These are phyloP conservation scores for Komagataella ulmi DNA, from an alignment of 805 yeast genomes.

Conservation along the genomic window DNA sequence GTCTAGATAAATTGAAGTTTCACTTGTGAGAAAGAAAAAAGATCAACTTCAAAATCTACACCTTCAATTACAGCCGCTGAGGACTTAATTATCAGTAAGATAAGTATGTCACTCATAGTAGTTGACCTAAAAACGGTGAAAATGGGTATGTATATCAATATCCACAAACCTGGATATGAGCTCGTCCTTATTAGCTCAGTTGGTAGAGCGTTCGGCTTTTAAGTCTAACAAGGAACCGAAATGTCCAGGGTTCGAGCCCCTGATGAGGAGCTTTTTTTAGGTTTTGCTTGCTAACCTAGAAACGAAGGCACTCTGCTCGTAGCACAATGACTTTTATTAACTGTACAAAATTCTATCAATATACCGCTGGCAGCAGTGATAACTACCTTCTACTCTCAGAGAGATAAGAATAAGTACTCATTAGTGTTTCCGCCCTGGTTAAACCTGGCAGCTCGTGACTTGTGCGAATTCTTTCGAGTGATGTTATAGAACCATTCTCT, in stretches of 20 bases:
- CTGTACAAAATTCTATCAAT: not conserved
- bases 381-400: not conserved
- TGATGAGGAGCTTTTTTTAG: slow-evolving; percentile 29
- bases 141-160: not conserved
- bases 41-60: too few species aligned
- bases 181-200: slow-evolving; percentile 10
- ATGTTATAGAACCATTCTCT: slow-evolving; percentile 10
- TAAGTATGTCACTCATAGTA: too few species aligned
- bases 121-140: not conserved
- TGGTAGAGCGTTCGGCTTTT: slow-evolving; percentile 15
- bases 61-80: too few species aligned
- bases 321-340: not conserved
- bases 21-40: too few species aligned
- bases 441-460: slow-evolving; percentile 36
- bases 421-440: slow-evolving; percentile 27
- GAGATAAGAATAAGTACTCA: not conserved
- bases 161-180: not conserved
- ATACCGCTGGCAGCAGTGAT: not conserved
- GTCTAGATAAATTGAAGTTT: too few species aligned
- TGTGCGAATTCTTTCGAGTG: slow-evolving; percentile 26
- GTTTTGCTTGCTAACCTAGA: too few species aligned
- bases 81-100: too few species aligned
- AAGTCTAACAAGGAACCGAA: slow-evolving; percentile 21
- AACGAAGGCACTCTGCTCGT: not conserved
- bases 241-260: slow-evolving; percentile 55